Evolutionary conservation across 2,329 filamentous ascomycete species (phyloP), one percentile per base, ranked within the genome.

Genomic region (Knoxdaviesia capensis): DNA sequence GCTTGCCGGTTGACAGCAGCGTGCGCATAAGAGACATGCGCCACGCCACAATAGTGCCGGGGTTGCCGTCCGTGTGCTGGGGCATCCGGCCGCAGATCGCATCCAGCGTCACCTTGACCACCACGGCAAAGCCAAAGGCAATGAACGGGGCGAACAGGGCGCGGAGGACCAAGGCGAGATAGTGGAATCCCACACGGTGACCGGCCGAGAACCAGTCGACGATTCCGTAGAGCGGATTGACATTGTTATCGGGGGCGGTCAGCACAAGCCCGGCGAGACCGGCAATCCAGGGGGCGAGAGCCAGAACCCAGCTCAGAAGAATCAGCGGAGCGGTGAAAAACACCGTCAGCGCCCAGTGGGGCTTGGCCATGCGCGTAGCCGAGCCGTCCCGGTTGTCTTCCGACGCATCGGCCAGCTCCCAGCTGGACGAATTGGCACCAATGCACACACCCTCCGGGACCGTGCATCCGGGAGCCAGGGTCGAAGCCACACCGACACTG

Each of bases 371-470:
- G 31, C 54, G 55, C 42, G 52, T 54, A 1, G 58, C 46, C 3
- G 58, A 55, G 1, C 67, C 53, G 36, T 66, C 59, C 9, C 65
- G 62, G 52, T 68, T 66, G 5, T 55, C 52, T 48, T 71, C 65
- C 7, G 58, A 55, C 2, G 61, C 61, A 45, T 68, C 65, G 28
- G 59, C 51, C 29, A 63, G 53, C 48, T 74, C 70, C 66, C 69
- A 71, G 49, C 66, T 71, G 0, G 69, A 72, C 1, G 68, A 71
- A 52, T 71, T 73, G 6, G 66, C 60, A 1, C 70, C 69, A 30
- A 74, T 64, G 52, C 65, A 72, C 3, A 63, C 63, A 44, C 63
- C 56, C 5, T 63, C 58, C 0, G 68, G 66, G 1, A 74, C 48
- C 5, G 47, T 52, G 0, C 67, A 60, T 1, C 69, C 69, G 1